Evolutionary conservation across 2,329 filamentous ascomycete species (phyloP), one percentile per base, ranked within the genome.

Genomic region (Apiospora koreana): DNA sequence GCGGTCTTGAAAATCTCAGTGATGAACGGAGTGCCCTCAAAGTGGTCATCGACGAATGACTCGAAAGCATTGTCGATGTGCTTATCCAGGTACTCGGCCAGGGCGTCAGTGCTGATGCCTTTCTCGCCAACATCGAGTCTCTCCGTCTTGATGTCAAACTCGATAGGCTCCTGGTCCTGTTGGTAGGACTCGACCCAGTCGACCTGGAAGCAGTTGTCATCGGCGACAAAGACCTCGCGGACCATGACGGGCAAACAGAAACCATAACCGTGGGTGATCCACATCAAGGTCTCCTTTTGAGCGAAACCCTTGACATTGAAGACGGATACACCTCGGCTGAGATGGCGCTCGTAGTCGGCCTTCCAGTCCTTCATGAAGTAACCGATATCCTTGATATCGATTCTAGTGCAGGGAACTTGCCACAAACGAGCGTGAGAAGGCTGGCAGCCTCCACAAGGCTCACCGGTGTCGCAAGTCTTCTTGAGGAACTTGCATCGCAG

Each of bases 281-380:
- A 98, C 82, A 98, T 91, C 67, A 91, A 80, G 0, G 86, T 88
- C 81, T 92, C 90, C 80, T 90, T 91, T 72, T 87, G 85, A 18
- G 89, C 84, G 74, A 92, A 92, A 67, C 95, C 95, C 85, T 97
- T 97, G 84, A 98, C 96, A 79, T 98, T 98, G 82, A 93, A 95
- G 66, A 97, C 92, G 1, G 94, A 97, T 79, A 98, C 94, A 69
- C 93, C 94, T 70, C 93, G 90, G 73, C 90, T 93, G 75, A 96
- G 89, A 80, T 98, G 95, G 76, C 94, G 92, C 83, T 97, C 94
- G 77, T 96, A 97, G 81, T 98, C 95, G 62, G 94, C 95, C 84
- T 95, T 97, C 95, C 95, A 98, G 82, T 98, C 95, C 86, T 98
- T 98, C 93, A 98, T 96, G 86, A 98, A 98, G 83, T 97, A 97